phyloP scores from a whole-genome alignment of 2,329 filamentous ascomycete species.

The Trichoderma sp. region DNA sequence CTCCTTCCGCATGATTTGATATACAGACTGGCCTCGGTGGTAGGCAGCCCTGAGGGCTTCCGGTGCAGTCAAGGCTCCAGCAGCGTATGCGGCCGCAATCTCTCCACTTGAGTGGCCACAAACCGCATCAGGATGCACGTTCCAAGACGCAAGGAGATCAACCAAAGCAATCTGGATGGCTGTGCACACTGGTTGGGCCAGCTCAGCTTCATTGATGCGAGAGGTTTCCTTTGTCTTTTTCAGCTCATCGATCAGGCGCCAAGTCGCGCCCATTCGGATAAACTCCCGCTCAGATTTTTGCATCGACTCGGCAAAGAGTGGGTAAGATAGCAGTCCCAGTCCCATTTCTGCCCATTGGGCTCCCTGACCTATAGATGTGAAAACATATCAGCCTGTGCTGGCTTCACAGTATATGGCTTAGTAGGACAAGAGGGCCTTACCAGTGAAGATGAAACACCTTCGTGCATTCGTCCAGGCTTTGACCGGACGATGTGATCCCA shows the following conservation, averaged over 20 bases:
- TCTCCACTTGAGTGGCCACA: constrained; percentile 46
- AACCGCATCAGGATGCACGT: constrained; percentile 35
- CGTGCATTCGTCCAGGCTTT: constrained; percentile 7
- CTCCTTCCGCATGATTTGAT: constrained; percentile 5
- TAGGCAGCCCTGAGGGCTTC: constrained; percentile 35
- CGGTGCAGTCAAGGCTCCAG: constrained; percentile 28
- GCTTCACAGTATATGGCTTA: background rate
- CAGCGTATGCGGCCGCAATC: constrained; percentile 42
- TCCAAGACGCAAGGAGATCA: constrained; percentile 39
- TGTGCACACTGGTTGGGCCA: constrained; percentile 36
- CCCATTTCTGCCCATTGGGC: constrained; percentile 24
- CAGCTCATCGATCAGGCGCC: constrained; percentile 21
- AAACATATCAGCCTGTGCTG: background rate
- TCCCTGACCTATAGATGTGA: constrained; percentile 14
- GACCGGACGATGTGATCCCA: constrained; percentile 15
- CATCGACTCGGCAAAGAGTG: constrained; percentile 18
- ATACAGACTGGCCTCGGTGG: constrained; percentile 21
- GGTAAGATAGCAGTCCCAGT: constrained; percentile 10
- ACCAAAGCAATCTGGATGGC: constrained; percentile 47
- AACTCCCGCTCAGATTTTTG: constrained; percentile 8
- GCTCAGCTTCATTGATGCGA: constrained; percentile 24
- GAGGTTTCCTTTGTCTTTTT: constrained; percentile 13
- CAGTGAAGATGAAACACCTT: constrained; percentile 23
- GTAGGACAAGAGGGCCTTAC: background rate
- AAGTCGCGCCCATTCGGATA: constrained; percentile 18